Conservation (phyloP, 306 rosid genomes). For the Trifolium fragiferum region DNA sequence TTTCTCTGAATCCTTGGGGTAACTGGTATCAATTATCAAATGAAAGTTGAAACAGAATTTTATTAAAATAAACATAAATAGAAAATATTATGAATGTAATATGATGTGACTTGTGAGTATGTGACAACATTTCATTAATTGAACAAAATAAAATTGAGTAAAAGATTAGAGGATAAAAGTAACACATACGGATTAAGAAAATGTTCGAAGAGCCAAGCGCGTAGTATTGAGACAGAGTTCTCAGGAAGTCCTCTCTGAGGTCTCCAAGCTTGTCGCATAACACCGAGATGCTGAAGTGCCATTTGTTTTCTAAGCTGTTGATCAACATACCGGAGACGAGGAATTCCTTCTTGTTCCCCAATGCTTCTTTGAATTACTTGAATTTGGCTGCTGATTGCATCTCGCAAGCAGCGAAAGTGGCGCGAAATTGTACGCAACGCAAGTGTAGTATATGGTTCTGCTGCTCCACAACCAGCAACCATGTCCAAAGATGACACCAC, state of each 20-base stretch:
- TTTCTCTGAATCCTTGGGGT: constrained; percentile 96
- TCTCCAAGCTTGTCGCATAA: constrained; percentile 89
- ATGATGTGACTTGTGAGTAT: neutral
- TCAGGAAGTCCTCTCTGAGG: constrained; percentile 98
- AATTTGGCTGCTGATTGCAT: constrained; percentile 74
- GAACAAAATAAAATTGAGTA: neutral
- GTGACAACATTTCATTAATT: neutral
- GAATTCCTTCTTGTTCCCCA: constrained; percentile 90
- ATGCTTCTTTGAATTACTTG: constrained; percentile 68
- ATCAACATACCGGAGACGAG: constrained; percentile 89
- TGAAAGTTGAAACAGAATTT: neutral
- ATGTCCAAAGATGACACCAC: constrained; percentile 75
- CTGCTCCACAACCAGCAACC: constrained; percentile 84
- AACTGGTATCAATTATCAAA: constrained; percentile 50
- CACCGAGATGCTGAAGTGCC: constrained; percentile 84
- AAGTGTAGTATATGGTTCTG: constrained; percentile 75
- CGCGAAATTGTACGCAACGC: constrained; percentile 78
- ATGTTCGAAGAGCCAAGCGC: constrained; percentile 97
- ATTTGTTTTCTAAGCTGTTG: constrained; percentile 87
- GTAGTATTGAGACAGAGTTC: constrained; percentile 89
- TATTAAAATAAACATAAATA: constrained; percentile 23
- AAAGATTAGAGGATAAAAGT: neutral
- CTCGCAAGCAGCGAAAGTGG: constrained; percentile 83
- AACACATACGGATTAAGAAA: constrained; percentile 88
- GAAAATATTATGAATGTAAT: neutral